phyloP scores from a whole-genome alignment of 352 stramenopile genomes.

The Globisporangium uncinulatum region DNA sequence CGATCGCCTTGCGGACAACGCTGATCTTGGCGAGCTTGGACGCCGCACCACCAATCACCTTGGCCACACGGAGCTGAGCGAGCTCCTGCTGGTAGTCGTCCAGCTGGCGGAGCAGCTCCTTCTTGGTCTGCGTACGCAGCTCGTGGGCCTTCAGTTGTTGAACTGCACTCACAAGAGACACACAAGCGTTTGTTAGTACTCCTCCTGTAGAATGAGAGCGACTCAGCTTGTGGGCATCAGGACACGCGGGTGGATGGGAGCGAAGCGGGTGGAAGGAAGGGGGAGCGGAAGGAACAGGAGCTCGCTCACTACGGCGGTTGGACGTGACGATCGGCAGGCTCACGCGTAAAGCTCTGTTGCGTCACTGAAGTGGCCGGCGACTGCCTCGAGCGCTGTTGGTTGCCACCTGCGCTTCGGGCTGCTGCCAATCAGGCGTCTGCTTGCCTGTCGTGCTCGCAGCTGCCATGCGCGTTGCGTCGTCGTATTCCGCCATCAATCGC shows the following conservation, averaged over 20 bases:
- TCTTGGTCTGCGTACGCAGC: slow-evolving; percentile 96
- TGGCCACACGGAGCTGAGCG: slow-evolving; percentile 96
- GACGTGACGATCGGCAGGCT: too few relatives aligned
- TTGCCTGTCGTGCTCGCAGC: too few relatives aligned
- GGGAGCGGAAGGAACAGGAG: too few relatives aligned
- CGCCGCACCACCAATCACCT: slow-evolving; percentile 98
- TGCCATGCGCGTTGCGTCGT: too few relatives aligned
- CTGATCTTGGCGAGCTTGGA: slow-evolving; percentile 99
- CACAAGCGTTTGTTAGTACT: slow-evolving; percentile 2
- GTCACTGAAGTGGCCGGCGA: too few relatives aligned
- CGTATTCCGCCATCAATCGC: too few relatives aligned
- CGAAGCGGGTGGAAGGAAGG: neutral
- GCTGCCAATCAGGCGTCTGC: too few relatives aligned
- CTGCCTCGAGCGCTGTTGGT: too few relatives aligned
- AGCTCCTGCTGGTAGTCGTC: slow-evolving; percentile 98
- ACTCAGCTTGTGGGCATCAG: too few relatives aligned
- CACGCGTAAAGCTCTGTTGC: too few relatives aligned
- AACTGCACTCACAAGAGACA: slow-evolving; percentile 27
- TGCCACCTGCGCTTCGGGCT: too few relatives aligned
- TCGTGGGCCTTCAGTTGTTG: slow-evolving; percentile 97
- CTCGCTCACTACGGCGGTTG: too few relatives aligned
- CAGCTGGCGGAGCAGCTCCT: slow-evolving; percentile 97
- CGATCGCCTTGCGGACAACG: slow-evolving; percentile 98
- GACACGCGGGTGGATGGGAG: neutral
- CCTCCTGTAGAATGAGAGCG: neutral